A percentile compares a stretch with the other conserved stretches of the same genome.
Evolutionary conservation across 108 stramenopile genomes (phyloP).

Genomic region (Cyclotella cryptica): DNA sequence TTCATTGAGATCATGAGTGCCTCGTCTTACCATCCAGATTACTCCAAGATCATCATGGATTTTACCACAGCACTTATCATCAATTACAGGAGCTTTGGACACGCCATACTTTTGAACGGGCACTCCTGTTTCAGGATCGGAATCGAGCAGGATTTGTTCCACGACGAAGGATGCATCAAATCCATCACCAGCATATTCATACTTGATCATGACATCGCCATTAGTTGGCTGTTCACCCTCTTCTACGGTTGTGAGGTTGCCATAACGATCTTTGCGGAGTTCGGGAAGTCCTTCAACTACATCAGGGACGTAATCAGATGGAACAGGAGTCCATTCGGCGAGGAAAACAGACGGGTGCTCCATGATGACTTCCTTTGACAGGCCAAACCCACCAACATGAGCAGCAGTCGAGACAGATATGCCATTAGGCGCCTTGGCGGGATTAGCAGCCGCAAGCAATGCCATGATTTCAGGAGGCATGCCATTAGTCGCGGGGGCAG

Average conservation of each 20-base stretch:
- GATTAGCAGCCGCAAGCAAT: slow-evolving; percentile 35
- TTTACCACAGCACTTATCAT: slow-evolving; percentile 55
- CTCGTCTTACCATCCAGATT: slow-evolving; percentile 64
- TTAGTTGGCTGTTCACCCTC: slow-evolving; percentile 57
- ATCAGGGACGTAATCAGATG: slow-evolving; percentile 51
- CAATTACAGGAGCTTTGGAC: slow-evolving; percentile 43
- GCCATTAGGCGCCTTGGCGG: slow-evolving; percentile 41
- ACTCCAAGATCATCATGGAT: slow-evolving; percentile 56
- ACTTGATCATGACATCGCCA: slow-evolving; percentile 61
- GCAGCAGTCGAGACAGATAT: slow-evolving; percentile 40
- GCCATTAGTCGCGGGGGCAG: slow-evolving; percentile 17
- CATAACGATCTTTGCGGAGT: slow-evolving; percentile 47
- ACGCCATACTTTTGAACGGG: slow-evolving; percentile 48
- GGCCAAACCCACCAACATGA: slow-evolving; percentile 57
- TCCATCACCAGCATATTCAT: slow-evolving; percentile 54
- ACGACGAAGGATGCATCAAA: slow-evolving; percentile 66
- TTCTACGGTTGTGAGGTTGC: slow-evolving; percentile 56
- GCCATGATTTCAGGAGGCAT: slow-evolving; percentile 48
- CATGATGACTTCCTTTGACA: slow-evolving; percentile 48
- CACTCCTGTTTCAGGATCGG: slow-evolving; percentile 49
- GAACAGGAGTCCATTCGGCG: slow-evolving; percentile 50
- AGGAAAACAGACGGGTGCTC: slow-evolving; percentile 46
- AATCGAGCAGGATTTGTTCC: slow-evolving; percentile 45
- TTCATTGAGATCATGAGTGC: slow-evolving; percentile 47
- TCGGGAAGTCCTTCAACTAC: slow-evolving; percentile 46